Percentiles rank a stretch among this genome's conserved stretches.
These are phyloP conservation scores for Biscogniauxia mediterranea DNA, from an alignment of 2,329 filamentous ascomycete species.

Conservation along the genomic window DNA sequence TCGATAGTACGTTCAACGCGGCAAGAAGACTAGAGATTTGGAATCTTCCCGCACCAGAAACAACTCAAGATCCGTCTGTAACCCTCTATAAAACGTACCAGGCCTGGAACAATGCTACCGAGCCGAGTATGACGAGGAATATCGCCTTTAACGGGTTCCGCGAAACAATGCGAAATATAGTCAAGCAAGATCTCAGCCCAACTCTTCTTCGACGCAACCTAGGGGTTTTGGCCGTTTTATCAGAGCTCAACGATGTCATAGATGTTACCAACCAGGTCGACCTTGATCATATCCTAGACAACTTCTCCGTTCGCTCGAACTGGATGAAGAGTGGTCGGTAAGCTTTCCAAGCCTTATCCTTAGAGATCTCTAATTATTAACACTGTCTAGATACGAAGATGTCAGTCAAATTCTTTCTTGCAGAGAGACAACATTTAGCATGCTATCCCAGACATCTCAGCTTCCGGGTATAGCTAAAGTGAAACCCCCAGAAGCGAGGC, in stretches of 20 bases:
- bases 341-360: conserved; percentile 30
- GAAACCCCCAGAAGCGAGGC: conserved; percentile 60
- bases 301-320: conserved; percentile 62
- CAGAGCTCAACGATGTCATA: conserved; percentile 78
- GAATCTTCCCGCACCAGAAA: conserved; percentile 76
- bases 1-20: conserved; percentile 74
- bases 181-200: conserved; percentile 47
- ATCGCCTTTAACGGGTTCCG: conserved; percentile 64
- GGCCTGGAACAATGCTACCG: conserved; percentile 66
- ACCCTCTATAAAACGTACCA: conserved; percentile 81
- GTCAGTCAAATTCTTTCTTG: conserved; percentile 79
- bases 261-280: conserved; percentile 58
- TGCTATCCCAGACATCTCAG: conserved; percentile 68
- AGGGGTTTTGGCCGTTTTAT: conserved; percentile 67
- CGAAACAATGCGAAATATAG: conserved; percentile 58
- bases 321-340: conserved; percentile 86
- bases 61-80: conserved; percentile 61
- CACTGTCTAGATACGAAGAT: conserved; percentile 62
- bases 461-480: conserved; percentile 62
- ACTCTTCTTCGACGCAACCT: conserved; percentile 54
- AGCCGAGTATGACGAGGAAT: conserved; percentile 50
- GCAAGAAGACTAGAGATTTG: conserved; percentile 85
- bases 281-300: conserved; percentile 58
- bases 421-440: conserved; percentile 77
- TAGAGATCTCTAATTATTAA: conserved; percentile 20